These are phyloP conservation scores for Thalassiosira allenii DNA, from an alignment of 352 stramenopile genomes.

Conservation along the genomic window DNA sequence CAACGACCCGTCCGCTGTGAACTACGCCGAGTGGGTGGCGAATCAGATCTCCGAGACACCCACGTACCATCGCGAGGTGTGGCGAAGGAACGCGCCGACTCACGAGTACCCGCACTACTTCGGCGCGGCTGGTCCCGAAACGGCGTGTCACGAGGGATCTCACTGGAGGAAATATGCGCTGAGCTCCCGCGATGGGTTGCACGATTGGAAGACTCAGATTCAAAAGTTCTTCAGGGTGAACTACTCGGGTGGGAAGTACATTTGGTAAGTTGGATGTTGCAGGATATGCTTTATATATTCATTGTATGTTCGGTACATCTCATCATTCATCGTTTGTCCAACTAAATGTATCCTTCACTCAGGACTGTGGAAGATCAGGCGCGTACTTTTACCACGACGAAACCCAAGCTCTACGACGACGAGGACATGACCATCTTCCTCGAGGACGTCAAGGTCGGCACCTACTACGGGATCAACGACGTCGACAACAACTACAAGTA, in stretches of 20 bases:
- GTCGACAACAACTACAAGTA: neutral
- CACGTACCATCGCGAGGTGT: neutral
- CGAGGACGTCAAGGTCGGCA: neutral
- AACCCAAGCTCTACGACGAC: neutral
- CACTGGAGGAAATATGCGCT: neutral
- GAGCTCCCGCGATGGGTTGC: neutral
- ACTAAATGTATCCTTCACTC: too few relatives aligned
- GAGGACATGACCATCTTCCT: neutral
- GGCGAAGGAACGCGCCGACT: neutral
- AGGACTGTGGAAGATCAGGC: neutral
- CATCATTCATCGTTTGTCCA: too few relatives aligned
- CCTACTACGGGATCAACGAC: neutral
- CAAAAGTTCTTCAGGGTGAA: neutral
- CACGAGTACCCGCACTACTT: neutral
- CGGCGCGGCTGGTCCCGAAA: neutral
- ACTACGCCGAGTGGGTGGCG: constrained; percentile 42
- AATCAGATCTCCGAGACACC: constrained; percentile 38
- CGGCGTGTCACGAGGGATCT: neutral
- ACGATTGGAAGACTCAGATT: neutral
- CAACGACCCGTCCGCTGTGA: neutral
- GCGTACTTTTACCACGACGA: neutral
- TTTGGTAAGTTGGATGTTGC: neutral
- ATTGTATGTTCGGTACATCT: too few relatives aligned
- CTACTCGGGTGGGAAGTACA: neutral
- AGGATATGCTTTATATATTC: too few relatives aligned